Evolutionary conservation across 1,139 yeast species (phyloP).

Genomic region (Nadsonia starkeyi-henricii): DNA sequence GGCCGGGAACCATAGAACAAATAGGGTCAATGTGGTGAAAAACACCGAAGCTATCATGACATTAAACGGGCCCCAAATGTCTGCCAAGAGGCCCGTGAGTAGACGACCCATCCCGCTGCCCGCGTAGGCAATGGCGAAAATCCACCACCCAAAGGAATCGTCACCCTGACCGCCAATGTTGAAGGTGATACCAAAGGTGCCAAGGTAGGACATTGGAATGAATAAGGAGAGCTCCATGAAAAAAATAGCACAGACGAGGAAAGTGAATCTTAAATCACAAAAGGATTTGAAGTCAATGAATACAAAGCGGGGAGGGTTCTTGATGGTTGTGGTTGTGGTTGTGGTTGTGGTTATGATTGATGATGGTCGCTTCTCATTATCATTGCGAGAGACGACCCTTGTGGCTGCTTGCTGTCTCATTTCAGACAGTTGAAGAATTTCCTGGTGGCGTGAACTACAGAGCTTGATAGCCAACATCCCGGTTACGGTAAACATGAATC

Average conservation of each 20-base stretch:
- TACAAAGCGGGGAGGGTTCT: conserved; percentile 3
- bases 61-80: conserved; percentile 46
- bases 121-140: conserved; percentile 36
- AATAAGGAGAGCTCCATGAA: conserved; percentile 44
- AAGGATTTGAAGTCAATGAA: conserved; percentile 23
- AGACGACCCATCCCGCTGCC: conserved; percentile 47
- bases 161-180: conserved; percentile 36
- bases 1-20: conserved; percentile 42
- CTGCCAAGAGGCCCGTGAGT: conserved; percentile 40
- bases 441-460: conserved; percentile 4
- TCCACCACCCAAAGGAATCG: conserved; percentile 36
- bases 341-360: no score
- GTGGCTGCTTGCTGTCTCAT: background rate
- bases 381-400: no score
- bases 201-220: conserved; percentile 37
- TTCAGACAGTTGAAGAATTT: conserved; percentile 1
- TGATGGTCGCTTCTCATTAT: no score
- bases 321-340: background rate
- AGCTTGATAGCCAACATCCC: conserved; percentile 25
- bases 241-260: conserved; percentile 30
- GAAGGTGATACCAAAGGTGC: conserved; percentile 39
- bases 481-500: conserved; percentile 32
- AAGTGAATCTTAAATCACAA: conserved; percentile 28
- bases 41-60: conserved; percentile 32
- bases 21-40: conserved; percentile 27